Base-by-base conservation (phyloP, 1,284 basidiomycete species). In the Golubevia pallescens region DNA sequence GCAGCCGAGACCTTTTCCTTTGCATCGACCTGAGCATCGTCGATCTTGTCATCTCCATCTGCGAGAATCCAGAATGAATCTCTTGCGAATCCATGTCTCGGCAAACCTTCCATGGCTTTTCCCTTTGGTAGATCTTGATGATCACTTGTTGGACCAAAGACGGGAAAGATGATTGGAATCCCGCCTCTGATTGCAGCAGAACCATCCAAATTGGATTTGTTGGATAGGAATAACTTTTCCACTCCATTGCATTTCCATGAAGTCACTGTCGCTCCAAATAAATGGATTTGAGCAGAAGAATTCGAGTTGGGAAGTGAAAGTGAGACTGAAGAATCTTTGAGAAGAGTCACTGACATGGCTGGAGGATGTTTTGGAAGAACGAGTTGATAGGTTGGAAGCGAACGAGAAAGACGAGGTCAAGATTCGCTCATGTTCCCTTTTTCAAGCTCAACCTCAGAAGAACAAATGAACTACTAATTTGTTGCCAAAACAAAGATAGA, bases 251-350 rank as follows among this genome's bases (percentile, higher is more conserved):
- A 63, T 59, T 75, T 79, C 77, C 77, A 81, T 20, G 66, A 69
- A 57, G 77, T 74, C 16, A 81, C 75, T 16, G 79, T 81, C 4
- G 79, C 77, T 14, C 79, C 79, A 52, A 69, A 78, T 51, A 76
- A 63, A 54, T 67, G 67, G 5, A 81, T 56, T 38, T 80, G 72
- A 23, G 70, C 71, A 19, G 60, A 56, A 19, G 68, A 58, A 16
- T 19, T 21, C 34, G 52, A 19, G 16, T 60, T 48, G 21, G 48
- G 21, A 2, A 64, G 19, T 61, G 60, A 8, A 52, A 16, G 34
- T 28, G 60, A 61, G 13, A 16, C 23, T 55, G 20, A 24, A 4
- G 57, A 13, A n/a, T n/a, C n/a, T n/a, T n/a, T n/a, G n/a, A n/a
- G n/a, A n/a, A n/a, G n/a, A n/a, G n/a, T n/a, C n/a, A n/a, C n/a